Evolutionary conservation across 2,329 filamentous ascomycete species (phyloP).

Genomic region (Aspergillus pseudoterreus): DNA sequence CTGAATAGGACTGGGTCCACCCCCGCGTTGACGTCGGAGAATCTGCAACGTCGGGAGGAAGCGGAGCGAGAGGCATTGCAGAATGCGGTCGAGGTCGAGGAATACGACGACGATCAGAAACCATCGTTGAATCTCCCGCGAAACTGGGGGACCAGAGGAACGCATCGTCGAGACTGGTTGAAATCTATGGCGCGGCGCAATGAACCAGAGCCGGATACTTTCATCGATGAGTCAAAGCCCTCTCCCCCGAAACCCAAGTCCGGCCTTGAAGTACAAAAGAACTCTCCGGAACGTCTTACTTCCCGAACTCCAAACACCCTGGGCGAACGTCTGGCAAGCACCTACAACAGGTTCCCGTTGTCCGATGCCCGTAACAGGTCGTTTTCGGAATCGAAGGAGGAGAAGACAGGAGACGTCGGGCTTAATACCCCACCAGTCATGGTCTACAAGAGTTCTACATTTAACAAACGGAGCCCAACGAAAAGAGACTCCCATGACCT

Average conservation of each 20-base stretch:
- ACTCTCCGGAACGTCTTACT: slow-evolving; percentile 22
- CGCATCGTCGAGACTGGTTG: slow-evolving; percentile 32
- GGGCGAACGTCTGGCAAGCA: slow-evolving; percentile 18
- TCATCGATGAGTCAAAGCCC: slow-evolving; percentile 13
- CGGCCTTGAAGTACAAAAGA: slow-evolving; percentile 25
- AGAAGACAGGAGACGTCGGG: slow-evolving; percentile 21
- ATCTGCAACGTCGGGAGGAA: slow-evolving; percentile 34
- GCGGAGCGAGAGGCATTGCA: slow-evolving; percentile 16
- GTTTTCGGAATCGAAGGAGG: slow-evolving; percentile 11
- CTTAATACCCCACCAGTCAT: slow-evolving; percentile 39
- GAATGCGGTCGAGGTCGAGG: slow-evolving; percentile 8
- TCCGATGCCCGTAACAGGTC: slow-evolving; percentile 13
- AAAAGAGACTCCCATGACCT: slow-evolving; percentile 40
- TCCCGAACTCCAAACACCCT: slow-evolving; percentile 18
- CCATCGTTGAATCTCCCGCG: slow-evolving; percentile 35
- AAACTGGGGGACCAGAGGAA: slow-evolving; percentile 35
- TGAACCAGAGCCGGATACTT: slow-evolving; percentile 14
- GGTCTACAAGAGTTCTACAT: slow-evolving; percentile 31
- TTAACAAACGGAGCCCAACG: slow-evolving; percentile 25
- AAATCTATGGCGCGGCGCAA: slow-evolving; percentile 26
- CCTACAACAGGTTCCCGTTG: slow-evolving; percentile 9
- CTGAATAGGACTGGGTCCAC: slow-evolving; percentile 33
- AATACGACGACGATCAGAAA: slow-evolving; percentile 22
- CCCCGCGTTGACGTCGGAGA: slow-evolving; percentile 31
- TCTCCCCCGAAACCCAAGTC: slow-evolving; percentile 20